Evolutionary conservation across 2,329 filamentous ascomycete species (phyloP).

Genomic region (Aspergillus puulaauensis): DNA sequence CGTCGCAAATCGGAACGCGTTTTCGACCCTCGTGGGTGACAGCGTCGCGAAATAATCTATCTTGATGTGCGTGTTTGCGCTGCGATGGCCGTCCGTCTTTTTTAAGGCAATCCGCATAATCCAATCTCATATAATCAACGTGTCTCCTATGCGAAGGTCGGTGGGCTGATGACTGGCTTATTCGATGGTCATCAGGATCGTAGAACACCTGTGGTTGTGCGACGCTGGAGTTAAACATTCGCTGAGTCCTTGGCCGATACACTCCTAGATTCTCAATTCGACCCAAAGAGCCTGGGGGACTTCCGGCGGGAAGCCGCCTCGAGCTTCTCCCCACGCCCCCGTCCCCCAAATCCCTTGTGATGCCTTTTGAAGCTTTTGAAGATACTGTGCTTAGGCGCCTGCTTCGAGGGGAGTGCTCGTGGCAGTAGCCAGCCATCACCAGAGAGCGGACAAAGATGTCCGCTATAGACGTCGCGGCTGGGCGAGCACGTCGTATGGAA

Average conservation of each 20-base stretch:
- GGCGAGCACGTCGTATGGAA: conserved; percentile 26
- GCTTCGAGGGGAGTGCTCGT: conserved; percentile 43
- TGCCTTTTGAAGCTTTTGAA: conserved; percentile 15
- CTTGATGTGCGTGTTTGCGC: background rate
- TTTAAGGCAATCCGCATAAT: background rate
- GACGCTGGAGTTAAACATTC: conserved; percentile 28
- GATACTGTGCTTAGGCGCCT: conserved; percentile 30
- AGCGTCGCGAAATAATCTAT: background rate
- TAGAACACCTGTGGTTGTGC: conserved; percentile 24
- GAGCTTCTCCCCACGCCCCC: conserved; percentile 14
- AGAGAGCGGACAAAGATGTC: conserved; percentile 56
- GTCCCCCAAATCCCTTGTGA: conserved; percentile 19
- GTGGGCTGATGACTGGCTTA: background rate
- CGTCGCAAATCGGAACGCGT: background rate
- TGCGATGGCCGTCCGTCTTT: background rate
- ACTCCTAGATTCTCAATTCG: conserved; percentile 13
- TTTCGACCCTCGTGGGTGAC: background rate
- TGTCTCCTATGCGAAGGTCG: background rate
- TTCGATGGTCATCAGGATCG: conserved; percentile 14
- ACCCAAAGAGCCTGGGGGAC: conserved; percentile 20
- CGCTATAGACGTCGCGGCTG: conserved; percentile 42
- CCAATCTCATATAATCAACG: conserved; percentile 1
- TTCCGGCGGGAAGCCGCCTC: conserved; percentile 18
- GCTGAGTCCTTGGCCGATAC: conserved; percentile 22
- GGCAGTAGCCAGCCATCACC: conserved; percentile 53